A percentile compares a stretch with the other conserved stretches of the same genome.
phyloP scores from a whole-genome alignment of 2,329 filamentous ascomycete genomes.

The Alternaria sp. region DNA sequence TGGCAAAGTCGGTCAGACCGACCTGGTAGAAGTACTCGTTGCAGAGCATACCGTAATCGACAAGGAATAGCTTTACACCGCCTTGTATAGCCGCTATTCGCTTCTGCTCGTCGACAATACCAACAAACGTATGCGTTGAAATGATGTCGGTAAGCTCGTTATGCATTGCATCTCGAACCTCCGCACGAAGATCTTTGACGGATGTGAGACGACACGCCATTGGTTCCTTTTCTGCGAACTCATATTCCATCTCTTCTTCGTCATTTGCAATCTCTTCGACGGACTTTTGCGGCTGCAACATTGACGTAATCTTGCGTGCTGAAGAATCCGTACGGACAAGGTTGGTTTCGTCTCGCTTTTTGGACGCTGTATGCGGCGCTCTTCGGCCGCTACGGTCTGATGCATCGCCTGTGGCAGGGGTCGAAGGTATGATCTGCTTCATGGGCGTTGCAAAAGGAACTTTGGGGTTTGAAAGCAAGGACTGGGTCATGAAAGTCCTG shows the following conservation, averaged over 20 bases:
- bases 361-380: slow-evolving; percentile 32
- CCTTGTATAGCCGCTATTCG: slow-evolving; percentile 92
- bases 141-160: slow-evolving; percentile 86
- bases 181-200: slow-evolving; percentile 80
- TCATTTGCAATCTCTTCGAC: slow-evolving; percentile 34
- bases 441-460: slow-evolving; percentile 49
- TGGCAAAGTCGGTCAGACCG: slow-evolving; percentile 92
- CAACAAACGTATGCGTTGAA: slow-evolving; percentile 88
- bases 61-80: slow-evolving; percentile 86
- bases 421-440: slow-evolving; percentile 43
- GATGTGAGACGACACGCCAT: slow-evolving; percentile 79
- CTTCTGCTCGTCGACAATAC: slow-evolving; percentile 84
- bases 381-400: slow-evolving; percentile 37
- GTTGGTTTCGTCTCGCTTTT: slow-evolving; percentile 76
- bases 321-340: slow-evolving; percentile 89
- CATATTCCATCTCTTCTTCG: slow-evolving; percentile 69
- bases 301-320: slow-evolving; percentile 92
- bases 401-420: slow-evolving; percentile 27
- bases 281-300: slow-evolving; percentile 71
- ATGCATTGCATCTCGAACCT: slow-evolving; percentile 83
- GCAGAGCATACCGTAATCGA: slow-evolving; percentile 87
- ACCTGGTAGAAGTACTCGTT: slow-evolving; percentile 96
- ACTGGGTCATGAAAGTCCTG: slow-evolving; percentile 93
- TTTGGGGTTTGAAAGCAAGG: slow-evolving; percentile 63
- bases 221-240: slow-evolving; percentile 71